Evolutionary conservation across 164 flowering plant genomes (phyloP).

Genomic region (Cinnamomum chago): DNA sequence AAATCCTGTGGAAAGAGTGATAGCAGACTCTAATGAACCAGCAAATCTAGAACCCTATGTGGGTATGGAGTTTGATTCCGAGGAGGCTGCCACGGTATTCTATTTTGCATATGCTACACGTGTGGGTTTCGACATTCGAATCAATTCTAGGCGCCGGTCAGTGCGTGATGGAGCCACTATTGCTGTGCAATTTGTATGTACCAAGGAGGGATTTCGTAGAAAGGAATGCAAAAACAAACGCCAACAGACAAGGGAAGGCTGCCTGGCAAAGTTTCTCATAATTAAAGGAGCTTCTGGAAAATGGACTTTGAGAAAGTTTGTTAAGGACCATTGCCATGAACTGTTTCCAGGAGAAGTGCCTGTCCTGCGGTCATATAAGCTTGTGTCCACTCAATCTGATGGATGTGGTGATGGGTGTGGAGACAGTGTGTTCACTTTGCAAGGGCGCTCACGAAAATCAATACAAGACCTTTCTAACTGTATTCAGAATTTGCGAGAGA

Average conservation of each 20-base stretch:
- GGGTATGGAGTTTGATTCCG: slow-evolving; percentile 35
- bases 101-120: slow-evolving; percentile 23
- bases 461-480: slow-evolving; percentile 20
- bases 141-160: slow-evolving; percentile 20
- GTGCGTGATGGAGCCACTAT: slow-evolving; percentile 5
- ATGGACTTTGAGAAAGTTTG: slow-evolving; percentile 65
- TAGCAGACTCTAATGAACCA: slow-evolving; percentile 11
- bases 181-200: not conserved
- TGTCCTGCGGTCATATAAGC: slow-evolving; percentile 36
- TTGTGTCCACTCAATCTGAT: not conserved
- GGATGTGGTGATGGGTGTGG: not conserved
- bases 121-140: slow-evolving; percentile 22
- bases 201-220: slow-evolving; percentile 16
- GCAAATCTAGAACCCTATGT: slow-evolving; percentile 20
- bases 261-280: slow-evolving; percentile 61
- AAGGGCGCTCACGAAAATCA: slow-evolving; percentile 15
- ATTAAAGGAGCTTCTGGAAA: slow-evolving; percentile 43
- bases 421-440: slow-evolving; percentile 18
- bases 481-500: slow-evolving; percentile 20
- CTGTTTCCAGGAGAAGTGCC: slow-evolving; percentile 53
- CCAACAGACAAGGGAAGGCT: slow-evolving; percentile 29
- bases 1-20: slow-evolving; percentile 9
- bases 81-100: slow-evolving; percentile 27
- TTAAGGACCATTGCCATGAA: slow-evolving; percentile 70
- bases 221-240: slow-evolving; percentile 7